Percentiles rank a stretch among this genome's conserved stretches.
Evolutionary conservation across 2,329 filamentous ascomycete genomes (phyloP).

Genomic region (Lecanosticta acicola): DNA sequence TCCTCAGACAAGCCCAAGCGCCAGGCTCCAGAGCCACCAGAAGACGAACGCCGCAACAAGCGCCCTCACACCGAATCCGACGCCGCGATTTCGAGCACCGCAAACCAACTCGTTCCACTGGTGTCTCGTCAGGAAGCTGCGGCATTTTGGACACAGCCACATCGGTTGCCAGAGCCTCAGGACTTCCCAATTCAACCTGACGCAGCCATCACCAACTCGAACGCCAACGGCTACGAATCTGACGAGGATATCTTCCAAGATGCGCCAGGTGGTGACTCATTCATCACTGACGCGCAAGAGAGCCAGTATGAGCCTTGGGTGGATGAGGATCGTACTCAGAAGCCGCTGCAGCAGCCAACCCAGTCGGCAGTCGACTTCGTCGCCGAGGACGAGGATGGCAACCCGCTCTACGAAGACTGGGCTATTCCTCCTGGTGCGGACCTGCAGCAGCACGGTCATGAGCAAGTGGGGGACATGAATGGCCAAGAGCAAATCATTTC

Average conservation of each 20-base stretch:
- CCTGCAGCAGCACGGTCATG: background rate
- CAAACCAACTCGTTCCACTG: conserved; percentile 10
- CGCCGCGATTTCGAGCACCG: background rate
- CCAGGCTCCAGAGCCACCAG: background rate
- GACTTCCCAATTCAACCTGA: too few relatives aligned
- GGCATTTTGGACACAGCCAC: background rate
- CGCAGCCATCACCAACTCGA: background rate
- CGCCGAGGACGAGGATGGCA: background rate
- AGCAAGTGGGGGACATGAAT: background rate
- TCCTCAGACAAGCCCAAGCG: too few relatives aligned
- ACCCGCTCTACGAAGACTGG: background rate
- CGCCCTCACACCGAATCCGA: background rate
- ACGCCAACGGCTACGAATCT: conserved; percentile 6
- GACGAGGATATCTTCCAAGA: conserved; percentile 19
- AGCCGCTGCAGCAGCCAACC: background rate
- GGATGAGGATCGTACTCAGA: too few relatives aligned
- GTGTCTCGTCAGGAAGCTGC: conserved; percentile 9
- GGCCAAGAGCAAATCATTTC: background rate
- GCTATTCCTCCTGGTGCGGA: background rate
- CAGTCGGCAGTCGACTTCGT: background rate
- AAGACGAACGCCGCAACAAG: conserved; percentile 6
- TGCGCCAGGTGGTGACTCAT: conserved; percentile 3
- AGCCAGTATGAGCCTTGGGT: too few relatives aligned
- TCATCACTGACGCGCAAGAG: background rate
- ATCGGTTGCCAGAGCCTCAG: too few relatives aligned